These are phyloP conservation scores for Kluyveromyces marxianus DNA, from an alignment of 1,139 yeast genomes.

Conservation along the genomic window DNA sequence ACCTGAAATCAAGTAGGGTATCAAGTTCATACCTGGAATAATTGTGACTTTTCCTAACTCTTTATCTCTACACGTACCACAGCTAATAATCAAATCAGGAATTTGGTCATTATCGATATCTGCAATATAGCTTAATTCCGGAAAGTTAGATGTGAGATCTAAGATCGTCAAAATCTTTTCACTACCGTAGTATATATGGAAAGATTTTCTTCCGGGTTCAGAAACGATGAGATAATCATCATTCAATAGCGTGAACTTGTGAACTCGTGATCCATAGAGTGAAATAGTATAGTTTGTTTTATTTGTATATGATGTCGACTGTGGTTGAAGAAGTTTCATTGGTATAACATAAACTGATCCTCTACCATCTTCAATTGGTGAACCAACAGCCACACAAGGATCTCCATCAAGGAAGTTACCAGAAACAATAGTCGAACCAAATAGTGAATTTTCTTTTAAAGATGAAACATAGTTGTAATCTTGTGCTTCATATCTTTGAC, in stretches of 20 bases:
- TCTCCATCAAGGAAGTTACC: slow-evolving; percentile 35
- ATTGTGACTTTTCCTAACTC: slow-evolving; percentile 37
- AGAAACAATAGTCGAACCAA: slow-evolving; percentile 38
- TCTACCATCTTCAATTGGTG: slow-evolving; percentile 37
- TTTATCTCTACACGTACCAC: slow-evolving; percentile 37
- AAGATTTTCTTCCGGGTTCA: slow-evolving; percentile 32
- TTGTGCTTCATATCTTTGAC: not conserved
- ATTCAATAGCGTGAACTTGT: slow-evolving; percentile 18
- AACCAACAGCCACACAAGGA: slow-evolving; percentile 40
- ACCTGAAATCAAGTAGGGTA: slow-evolving; percentile 14
- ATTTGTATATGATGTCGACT: not conserved
- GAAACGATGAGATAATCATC: slow-evolving; percentile 30
- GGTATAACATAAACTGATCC: slow-evolving; percentile 41
- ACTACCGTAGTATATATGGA: slow-evolving; percentile 21
- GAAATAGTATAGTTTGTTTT: not conserved
- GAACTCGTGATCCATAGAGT: slow-evolving; percentile 30
- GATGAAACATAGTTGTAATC: slow-evolving; percentile 21
- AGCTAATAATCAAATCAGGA: slow-evolving; percentile 37
- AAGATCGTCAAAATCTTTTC: slow-evolving; percentile 20
- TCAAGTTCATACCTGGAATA: slow-evolving; percentile 31
- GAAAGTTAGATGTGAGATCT: slow-evolving; percentile 11
- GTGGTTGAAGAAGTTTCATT: slow-evolving; percentile 13
- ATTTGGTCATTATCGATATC: slow-evolving; percentile 34
- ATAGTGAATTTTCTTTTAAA: slow-evolving; percentile 29
- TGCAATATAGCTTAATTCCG: slow-evolving; percentile 12